Base-by-base conservation (phyloP, 768 basidiomycete species). In the Kwoniella bestiolae region DNA sequence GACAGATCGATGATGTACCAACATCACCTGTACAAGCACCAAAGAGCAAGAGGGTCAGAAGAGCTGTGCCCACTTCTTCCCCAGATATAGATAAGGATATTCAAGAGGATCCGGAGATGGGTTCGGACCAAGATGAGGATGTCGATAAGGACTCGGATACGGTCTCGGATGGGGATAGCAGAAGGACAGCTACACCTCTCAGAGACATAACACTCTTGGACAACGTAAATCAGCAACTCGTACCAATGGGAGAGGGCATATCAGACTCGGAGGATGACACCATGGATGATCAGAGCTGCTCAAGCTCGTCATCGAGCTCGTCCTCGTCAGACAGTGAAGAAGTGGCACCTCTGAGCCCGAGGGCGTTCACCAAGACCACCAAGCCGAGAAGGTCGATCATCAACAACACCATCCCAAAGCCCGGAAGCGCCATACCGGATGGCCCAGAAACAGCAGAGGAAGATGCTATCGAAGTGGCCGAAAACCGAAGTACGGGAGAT, bases 321-420 rank as follows among this genome's bases (percentile, higher is more conserved):
- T n/a, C 5, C 25, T 25, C 46, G 1, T 47, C 46, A n/a, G 46
- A 47, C 11, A 9, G 11, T 4, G 25, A 21, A 21, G 21, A 47
- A n/a, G n/a, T 47, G 7, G 11, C 2, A n/a, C 3, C n/a, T 18
- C 38, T 18, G 18, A 8, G 18, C 21, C 46, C 25, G 11, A 25
- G 46, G 18, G 11, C n/a, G 4, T 18, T 51, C 50, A 12, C 25
- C 14, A 26, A 29, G 14, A 5, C 50, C 14, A 51, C 25, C 50
- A 51, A 51, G 25, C 8, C 50, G 16, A 51, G 50, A 18, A 51
- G 50, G 29, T 51, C 50, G 14, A 26, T 51, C 23, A 51, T 51
- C 50, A 51, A 51, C 11, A 51, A 51, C 28, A 51, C 50, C 25
- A 2, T 31, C 7, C 23, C 28, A 11, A 28, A 26, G 8, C 50